Evolutionary conservation across 2,329 filamentous ascomycete genomes (phyloP).

Genomic region (Ceratocystis destructans): DNA sequence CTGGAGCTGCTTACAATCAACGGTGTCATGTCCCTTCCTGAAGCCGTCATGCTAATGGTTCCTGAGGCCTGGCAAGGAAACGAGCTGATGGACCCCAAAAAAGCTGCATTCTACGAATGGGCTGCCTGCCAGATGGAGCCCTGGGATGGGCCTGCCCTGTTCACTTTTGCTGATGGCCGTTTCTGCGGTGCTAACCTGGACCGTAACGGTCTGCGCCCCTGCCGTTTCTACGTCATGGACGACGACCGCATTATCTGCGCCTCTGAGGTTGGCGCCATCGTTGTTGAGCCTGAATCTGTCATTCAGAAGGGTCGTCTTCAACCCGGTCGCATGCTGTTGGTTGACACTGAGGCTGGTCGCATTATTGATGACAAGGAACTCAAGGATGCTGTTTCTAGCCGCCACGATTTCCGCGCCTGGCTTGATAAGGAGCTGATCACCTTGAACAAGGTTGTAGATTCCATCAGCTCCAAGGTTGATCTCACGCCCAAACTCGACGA

Average conservation of each 20-base stretch:
- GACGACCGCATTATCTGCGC: slow-evolving; percentile 96
- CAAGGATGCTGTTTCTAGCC: slow-evolving; percentile 74
- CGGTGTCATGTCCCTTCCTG: slow-evolving; percentile 83
- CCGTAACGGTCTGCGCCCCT: slow-evolving; percentile 86
- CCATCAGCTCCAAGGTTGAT: slow-evolving; percentile 46
- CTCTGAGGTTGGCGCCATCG: slow-evolving; percentile 88
- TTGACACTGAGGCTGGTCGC: slow-evolving; percentile 76
- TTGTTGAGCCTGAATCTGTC: slow-evolving; percentile 76
- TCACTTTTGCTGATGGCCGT: slow-evolving; percentile 91
- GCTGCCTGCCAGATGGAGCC: slow-evolving; percentile 98
- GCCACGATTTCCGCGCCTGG: slow-evolving; percentile 81
- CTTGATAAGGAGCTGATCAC: slow-evolving; percentile 74
- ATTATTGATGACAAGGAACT: slow-evolving; percentile 91
- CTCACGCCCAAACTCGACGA: slow-evolving; percentile 55
- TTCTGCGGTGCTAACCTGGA: slow-evolving; percentile 96
- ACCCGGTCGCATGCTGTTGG: slow-evolving; percentile 88
- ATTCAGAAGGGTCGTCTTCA: slow-evolving; percentile 88
- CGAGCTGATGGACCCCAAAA: slow-evolving; percentile 77
- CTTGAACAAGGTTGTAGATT: slow-evolving; percentile 58
- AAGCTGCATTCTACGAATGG: slow-evolving; percentile 97
- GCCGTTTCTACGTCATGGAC: slow-evolving; percentile 92
- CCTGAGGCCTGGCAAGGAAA: slow-evolving; percentile 98
- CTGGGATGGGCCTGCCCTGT: slow-evolving; percentile 92
- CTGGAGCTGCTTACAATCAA: slow-evolving; percentile 89
- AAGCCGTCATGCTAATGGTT: slow-evolving; percentile 97